Conservation (phyloP, 1,284 basidiomycete genomes). For the Anthracocystis panici-leucophaei region DNA sequence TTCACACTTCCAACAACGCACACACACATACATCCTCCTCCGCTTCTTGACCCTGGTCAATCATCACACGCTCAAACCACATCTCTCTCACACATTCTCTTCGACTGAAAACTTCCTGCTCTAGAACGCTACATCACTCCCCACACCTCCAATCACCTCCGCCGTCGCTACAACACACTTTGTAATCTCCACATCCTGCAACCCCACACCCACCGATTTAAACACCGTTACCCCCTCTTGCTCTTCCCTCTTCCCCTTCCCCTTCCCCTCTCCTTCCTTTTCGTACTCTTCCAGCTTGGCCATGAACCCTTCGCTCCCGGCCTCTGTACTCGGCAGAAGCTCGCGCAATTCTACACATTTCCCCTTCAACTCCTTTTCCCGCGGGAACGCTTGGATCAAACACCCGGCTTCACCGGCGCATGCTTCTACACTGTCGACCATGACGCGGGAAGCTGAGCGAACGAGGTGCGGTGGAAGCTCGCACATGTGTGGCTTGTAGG, state of each 20-base stretch:
- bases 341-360: not conserved
- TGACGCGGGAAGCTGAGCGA: not conserved
- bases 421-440: conserved; percentile 30
- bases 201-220: conserved; percentile 40
- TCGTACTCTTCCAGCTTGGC: too few relatives aligned
- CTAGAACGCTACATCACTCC: conserved; percentile 7
- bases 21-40: too few relatives aligned
- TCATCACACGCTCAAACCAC: too few relatives aligned
- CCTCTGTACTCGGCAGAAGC: not conserved
- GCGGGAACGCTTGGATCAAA: conserved; percentile 15
- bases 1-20: too few relatives aligned
- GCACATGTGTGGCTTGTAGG: conserved; percentile 34
- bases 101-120: too few relatives aligned
- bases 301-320: conserved; percentile 5
- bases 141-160: conserved; percentile 4
- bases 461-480: conserved; percentile 21
- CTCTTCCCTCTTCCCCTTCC: not conserved
- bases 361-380: not conserved
- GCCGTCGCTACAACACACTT: conserved; percentile 16
- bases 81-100: too few relatives aligned
- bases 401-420: conserved; percentile 34
- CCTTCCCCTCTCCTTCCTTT: too few relatives aligned
- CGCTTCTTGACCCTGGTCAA: too few relatives aligned
- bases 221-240: conserved; percentile 22
- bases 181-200: conserved; percentile 40